Conservation (phyloP, 2,329 filamentous ascomycete genomes). For the Torrubiellomyces zombiae region DNA sequence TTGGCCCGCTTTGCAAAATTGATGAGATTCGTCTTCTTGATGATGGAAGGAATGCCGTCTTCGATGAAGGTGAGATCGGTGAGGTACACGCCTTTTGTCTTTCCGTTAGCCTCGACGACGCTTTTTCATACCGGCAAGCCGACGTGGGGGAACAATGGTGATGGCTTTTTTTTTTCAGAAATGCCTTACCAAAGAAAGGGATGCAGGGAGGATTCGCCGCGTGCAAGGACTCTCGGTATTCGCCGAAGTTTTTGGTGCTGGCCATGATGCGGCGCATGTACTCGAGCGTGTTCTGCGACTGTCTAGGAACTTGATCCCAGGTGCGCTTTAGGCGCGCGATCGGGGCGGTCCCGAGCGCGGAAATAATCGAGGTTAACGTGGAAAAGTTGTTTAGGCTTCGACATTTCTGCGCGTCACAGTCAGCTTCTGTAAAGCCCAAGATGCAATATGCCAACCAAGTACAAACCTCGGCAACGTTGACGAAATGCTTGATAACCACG, state of each 20-base stretch:
- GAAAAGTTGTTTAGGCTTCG: constrained; percentile 90
- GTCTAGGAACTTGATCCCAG: constrained; percentile 83
- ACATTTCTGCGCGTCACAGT: constrained; percentile 53
- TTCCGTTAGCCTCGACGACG: too few relatives aligned
- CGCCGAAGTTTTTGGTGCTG: constrained; percentile 94
- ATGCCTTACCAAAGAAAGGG: constrained; percentile 73
- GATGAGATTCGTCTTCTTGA: constrained; percentile 92
- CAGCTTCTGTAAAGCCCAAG: constrained; percentile 4
- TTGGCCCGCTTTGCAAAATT: constrained; percentile 98
- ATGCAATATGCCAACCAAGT: background rate
- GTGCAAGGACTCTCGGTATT: constrained; percentile 87
- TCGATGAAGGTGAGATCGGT: constrained; percentile 98
- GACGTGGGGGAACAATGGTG: too few relatives aligned
- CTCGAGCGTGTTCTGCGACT: constrained; percentile 66
- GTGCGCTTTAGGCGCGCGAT: constrained; percentile 88
- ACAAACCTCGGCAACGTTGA: constrained; percentile 84
- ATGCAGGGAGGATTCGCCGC: constrained; percentile 92
- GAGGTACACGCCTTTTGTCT: constrained; percentile 76
- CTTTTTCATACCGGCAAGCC: too few relatives aligned
- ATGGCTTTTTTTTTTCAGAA: too few relatives aligned
- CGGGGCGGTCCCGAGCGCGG: constrained; percentile 81
- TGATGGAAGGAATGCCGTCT: constrained; percentile 88
- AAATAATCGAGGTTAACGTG: constrained; percentile 93
- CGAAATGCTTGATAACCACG: constrained; percentile 96
- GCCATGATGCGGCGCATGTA: constrained; percentile 90